A percentile compares a stretch with the other conserved stretches of the same genome.
phyloP scores from a whole-genome alignment of 805 yeast genomes.

The Wickerhamomyces alni region DNA sequence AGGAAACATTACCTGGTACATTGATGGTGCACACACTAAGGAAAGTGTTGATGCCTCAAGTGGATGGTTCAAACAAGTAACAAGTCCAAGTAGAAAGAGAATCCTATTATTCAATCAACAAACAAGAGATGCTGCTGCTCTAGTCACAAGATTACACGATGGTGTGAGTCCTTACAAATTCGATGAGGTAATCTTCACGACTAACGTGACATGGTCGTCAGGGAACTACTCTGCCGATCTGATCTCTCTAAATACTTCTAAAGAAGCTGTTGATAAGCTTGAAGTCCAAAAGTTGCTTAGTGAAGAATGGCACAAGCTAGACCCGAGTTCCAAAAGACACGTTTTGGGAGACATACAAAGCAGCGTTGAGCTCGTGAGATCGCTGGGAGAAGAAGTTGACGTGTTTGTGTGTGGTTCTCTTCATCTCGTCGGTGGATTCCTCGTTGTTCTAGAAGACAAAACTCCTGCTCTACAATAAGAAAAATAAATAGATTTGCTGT shows the following conservation, averaged over 20 bases:
- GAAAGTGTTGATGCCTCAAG: slow-evolving; percentile 85
- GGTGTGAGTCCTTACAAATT: slow-evolving; percentile 41
- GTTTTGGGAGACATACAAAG: slow-evolving; percentile 75
- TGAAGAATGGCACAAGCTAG: slow-evolving; percentile 57
- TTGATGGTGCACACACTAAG: slow-evolving; percentile 95
- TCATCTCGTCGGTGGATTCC: slow-evolving; percentile 89
- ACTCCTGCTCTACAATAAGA: no score
- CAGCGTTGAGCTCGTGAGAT: slow-evolving; percentile 49
- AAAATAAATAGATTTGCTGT: no score
- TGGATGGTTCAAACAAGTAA: slow-evolving; percentile 60
- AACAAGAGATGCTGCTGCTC: slow-evolving; percentile 72
- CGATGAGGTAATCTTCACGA: slow-evolving; percentile 78
- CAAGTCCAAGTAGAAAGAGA: slow-evolving; percentile 23
- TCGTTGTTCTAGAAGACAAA: slow-evolving; percentile 67
- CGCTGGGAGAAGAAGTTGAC: slow-evolving; percentile 35
- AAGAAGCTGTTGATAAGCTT: slow-evolving; percentile 71
- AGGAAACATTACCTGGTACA: slow-evolving; percentile 58
- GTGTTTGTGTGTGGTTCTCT: slow-evolving; percentile 92
- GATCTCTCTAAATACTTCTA: slow-evolving; percentile 78
- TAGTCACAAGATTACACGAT: slow-evolving; percentile 49
- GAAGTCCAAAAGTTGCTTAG: slow-evolving; percentile 75
- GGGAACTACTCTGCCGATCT: slow-evolving; percentile 79
- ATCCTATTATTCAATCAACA: slow-evolving; percentile 90
- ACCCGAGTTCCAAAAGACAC: slow-evolving; percentile 36
- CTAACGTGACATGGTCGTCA: slow-evolving; percentile 86